These are phyloP conservation scores for Teunomyces stri DNA, from an alignment of 805 yeast species.

Conservation along the genomic window DNA sequence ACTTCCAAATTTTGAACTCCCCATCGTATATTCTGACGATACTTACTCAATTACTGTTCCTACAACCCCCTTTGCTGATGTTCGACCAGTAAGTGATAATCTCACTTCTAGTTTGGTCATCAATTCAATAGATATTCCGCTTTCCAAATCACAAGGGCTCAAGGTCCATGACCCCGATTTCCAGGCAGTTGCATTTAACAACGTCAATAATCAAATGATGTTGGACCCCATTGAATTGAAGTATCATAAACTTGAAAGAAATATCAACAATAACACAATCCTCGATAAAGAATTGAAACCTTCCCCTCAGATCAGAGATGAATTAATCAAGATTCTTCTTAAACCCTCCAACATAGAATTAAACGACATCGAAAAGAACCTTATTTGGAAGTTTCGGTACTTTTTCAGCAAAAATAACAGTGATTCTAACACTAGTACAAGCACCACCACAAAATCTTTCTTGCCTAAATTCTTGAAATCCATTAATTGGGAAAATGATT, in stretches of 20 bases:
- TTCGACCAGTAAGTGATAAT: constrained; percentile 13
- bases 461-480: constrained; percentile 82
- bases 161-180: constrained; percentile 48
- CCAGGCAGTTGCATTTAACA: constrained; percentile 11
- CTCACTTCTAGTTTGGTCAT: constrained; percentile 29
- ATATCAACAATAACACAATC: constrained; percentile 68
- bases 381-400: constrained; percentile 89
- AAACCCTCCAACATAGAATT: constrained; percentile 84
- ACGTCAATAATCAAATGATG: constrained; percentile 14
- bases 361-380: constrained; percentile 76
- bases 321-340: constrained; percentile 61
- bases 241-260: constrained; percentile 77
- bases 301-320: constrained; percentile 75
- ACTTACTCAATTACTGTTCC: constrained; percentile 29
- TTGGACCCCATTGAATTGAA: constrained; percentile 85
- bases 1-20: constrained; percentile 64
- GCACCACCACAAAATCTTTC: constrained; percentile 40
- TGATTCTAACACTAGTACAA: constrained; percentile 44
- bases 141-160: constrained; percentile 9
- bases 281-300: constrained; percentile 87
- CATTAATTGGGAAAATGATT: constrained; percentile 82
- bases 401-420: constrained; percentile 49
- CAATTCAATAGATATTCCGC: constrained; percentile 32
- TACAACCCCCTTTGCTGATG: constrained; percentile 11
- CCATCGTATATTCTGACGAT: constrained; percentile 65